Base-by-base conservation (phyloP, 495 filamentous ascomycete genomes). In the Talaromyces ruber region DNA sequence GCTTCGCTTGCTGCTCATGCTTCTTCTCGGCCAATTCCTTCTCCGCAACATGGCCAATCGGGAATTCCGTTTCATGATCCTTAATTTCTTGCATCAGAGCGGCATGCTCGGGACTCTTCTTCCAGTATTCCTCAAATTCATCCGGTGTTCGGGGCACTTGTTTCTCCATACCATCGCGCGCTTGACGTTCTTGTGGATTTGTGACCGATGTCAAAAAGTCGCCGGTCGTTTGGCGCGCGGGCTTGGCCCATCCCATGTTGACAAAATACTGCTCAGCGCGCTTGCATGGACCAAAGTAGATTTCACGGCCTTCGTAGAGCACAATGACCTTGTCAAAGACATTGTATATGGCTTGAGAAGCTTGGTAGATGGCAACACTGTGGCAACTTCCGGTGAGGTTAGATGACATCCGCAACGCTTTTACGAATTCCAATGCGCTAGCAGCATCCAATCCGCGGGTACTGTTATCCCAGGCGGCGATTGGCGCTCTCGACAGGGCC, bases 291-390 rank as follows among this genome's bases (percentile, higher is more conserved):
- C 88, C 88, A 58, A 85, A 89, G 69, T 82, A 90, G n/a, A 89
- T 87, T 65, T 89, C 76, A 1, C 82, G 74, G 2, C 87, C 87
- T 64, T 86, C 80, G 64, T 88, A 88, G 0, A 90, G 66, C 0
- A 90, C 80, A 12, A 79, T 71, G 12, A 81, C 80, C 66, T 87
- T 87, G 67, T 88, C 84, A 62, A 88, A 87, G 7, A 75, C 67
- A 63, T 79, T 72, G 71, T 94, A 96, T 61, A 96, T 95, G 64
- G 84, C 88, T 68, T 96, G 90, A 9, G 86, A 88, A 0, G 91
- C 91, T 71, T 96, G 91, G 67, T 93, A 96, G 12, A 93, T 81
- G 1, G 89, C 90, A 28, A 93, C 90, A 32, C 91, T 89, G 26
- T 90, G 91, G 54, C 84, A 86, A 5, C 81, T 88, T 65, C 89